phyloP scores from a whole-genome alignment of 345 rosid species.

The Camelina neglecta region DNA sequence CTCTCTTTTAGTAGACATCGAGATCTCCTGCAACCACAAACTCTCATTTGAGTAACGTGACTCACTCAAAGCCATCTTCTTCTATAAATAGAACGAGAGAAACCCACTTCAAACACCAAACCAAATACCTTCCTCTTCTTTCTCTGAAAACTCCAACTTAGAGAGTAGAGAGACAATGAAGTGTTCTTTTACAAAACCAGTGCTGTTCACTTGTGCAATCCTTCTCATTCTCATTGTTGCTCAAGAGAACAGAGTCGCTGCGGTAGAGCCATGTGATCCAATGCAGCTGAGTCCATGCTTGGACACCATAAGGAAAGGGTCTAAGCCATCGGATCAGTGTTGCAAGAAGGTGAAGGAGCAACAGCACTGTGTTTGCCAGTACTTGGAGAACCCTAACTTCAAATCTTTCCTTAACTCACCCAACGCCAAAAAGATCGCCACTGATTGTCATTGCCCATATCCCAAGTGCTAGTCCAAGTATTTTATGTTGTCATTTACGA shows the following conservation, averaged over 20 bases:
- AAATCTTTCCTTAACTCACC: conserved; percentile 67
- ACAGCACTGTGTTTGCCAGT: conserved; percentile 84
- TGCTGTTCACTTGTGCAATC: conserved; percentile 43
- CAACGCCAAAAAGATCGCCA: conserved; percentile 80
- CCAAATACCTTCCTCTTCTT: background rate
- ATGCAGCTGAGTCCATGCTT: conserved; percentile 69
- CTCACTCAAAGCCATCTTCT: conserved; percentile 18
- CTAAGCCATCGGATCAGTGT: conserved; percentile 62
- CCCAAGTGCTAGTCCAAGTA: conserved; percentile 65
- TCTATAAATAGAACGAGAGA: conserved; percentile 30
- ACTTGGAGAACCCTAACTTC: conserved; percentile 67
- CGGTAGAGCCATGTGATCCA: conserved; percentile 63
- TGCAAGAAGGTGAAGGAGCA: conserved; percentile 75
- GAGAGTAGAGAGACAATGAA: conserved; percentile 49
- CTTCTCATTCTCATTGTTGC: conserved; percentile 53
- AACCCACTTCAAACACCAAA: conserved; percentile 32
- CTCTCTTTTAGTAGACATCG: conserved; percentile 19
- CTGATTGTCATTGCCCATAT: conserved; percentile 69
- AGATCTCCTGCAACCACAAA: conserved; percentile 30
- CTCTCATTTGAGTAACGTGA: conserved; percentile 19
- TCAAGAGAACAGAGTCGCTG: conserved; percentile 47
- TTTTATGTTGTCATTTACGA: background rate
- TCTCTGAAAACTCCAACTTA: background rate
- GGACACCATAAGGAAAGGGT: conserved; percentile 58
- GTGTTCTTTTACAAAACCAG: conserved; percentile 44